Base-by-base conservation (phyloP, 2,329 filamentous ascomycete species). In the Xylaria sp. region DNA sequence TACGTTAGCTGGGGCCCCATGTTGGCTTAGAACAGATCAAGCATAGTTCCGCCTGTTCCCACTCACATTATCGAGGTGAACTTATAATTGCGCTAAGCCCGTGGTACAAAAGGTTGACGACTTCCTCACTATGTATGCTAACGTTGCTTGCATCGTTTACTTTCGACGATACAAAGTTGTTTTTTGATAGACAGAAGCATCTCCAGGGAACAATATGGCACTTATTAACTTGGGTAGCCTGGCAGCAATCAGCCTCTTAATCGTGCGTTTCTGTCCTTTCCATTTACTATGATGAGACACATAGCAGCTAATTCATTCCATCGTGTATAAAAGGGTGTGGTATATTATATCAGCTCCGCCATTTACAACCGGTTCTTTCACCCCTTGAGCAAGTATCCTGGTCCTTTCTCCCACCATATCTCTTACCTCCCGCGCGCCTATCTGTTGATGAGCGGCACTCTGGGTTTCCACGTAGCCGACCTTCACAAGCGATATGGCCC, bases 241-340 rank as follows among this genome's bases (percentile, higher is more conserved):
- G 61, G 61, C 52, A 23, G 53, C 41, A 41, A 30, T 39, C 30
- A 20, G 45, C 28, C 30, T 53, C n/a, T 50, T 30, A 7, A 32
- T 52, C 4, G 55, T 59, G 50, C 68, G 48, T 70, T 43, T 28
- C 0, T 45, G 15, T 10, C 36, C 23, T 30, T 25, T 50, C 23
- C 3, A 34, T 76, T 12, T 67, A 67, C 8, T 70, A 70, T 65
- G 12, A 46, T 46, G 43, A 46, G 43, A 46, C 7, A 23, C 12
- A 46, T 6, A 46, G 43, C 10, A 23, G 20, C 43, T 46, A 46
- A 46, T 46, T 46, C 8, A 23, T 23, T 23, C 20, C 10, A 4
- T 10, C 13, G 9, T 20, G 43, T 10, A 46, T 23, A 5, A 23
- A 46, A 46, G 43, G 43, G 43, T 10, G 43, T 13, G 9, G 43